Evolutionary conservation across 371 early-diverging fungal genomes (phyloP).

Genomic region (Sporodiniella umbellata): DNA sequence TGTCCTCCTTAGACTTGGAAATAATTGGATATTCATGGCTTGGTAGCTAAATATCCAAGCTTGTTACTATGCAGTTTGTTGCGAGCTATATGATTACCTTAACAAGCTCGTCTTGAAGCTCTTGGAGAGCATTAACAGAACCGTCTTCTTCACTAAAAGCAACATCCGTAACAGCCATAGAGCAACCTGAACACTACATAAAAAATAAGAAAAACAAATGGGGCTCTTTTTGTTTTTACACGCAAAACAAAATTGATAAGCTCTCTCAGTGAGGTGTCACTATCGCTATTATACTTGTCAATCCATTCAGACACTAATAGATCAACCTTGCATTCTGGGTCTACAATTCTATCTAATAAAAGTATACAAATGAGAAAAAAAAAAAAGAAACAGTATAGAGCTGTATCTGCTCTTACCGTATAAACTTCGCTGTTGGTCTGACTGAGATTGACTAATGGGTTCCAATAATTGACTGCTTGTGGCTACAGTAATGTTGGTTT

Average conservation of each 20-base stretch:
- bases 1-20: slow-evolving; percentile 57
- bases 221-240: slow-evolving; percentile 28
- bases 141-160: slow-evolving; percentile 41
- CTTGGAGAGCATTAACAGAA: slow-evolving; percentile 34
- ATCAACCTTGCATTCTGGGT: slow-evolving; percentile 17
- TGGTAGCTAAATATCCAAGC: slow-evolving; percentile 41
- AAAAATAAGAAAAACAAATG: not conserved
- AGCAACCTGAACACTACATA: slow-evolving; percentile 42
- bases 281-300: slow-evolving; percentile 19
- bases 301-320: slow-evolving; percentile 26
- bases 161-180: slow-evolving; percentile 31
- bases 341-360: slow-evolving; percentile 1
- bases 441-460: slow-evolving; percentile 15
- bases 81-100: slow-evolving; percentile 19
- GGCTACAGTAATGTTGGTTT: slow-evolving; percentile 10
- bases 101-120: slow-evolving; percentile 41
- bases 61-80: not conserved
- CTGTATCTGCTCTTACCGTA: slow-evolving; percentile 30
- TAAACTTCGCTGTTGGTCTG: slow-evolving; percentile 11
- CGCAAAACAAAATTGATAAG: slow-evolving; percentile 64
- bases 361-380: not conserved
- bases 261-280: slow-evolving; percentile 35
- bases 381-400: too few species aligned
- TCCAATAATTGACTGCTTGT: slow-evolving; percentile 33
- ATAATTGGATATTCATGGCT: slow-evolving; percentile 65